Percentiles rank a stretch among this genome's conserved stretches.
Conservation (phyloP, 2,329 filamentous ascomycete species). For the Diaporthe citri region DNA sequence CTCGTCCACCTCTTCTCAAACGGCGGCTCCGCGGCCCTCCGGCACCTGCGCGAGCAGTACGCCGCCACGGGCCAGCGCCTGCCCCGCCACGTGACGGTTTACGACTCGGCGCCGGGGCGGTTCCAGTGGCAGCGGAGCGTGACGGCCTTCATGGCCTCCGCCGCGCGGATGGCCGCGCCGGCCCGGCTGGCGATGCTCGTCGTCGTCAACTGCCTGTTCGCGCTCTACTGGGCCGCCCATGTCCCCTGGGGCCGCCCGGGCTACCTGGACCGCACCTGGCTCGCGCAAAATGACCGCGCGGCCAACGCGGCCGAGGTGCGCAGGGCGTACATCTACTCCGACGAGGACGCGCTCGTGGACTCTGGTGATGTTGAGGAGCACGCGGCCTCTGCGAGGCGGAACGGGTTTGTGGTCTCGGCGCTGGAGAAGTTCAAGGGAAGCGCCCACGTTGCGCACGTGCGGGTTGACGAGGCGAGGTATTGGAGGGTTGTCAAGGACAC, state of each 20-base stretch:
- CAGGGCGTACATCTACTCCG: slow-evolving; percentile 66
- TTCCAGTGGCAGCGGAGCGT: slow-evolving; percentile 55
- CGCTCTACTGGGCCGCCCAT: slow-evolving; percentile 47
- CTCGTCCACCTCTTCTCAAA: slow-evolving; percentile 67
- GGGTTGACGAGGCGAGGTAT: slow-evolving; percentile 61
- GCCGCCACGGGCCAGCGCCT: slow-evolving; percentile 43
- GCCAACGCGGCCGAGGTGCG: slow-evolving; percentile 54
- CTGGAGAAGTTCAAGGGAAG: slow-evolving; percentile 61
- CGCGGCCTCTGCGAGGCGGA: slow-evolving; percentile 54
- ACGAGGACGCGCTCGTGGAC: slow-evolving; percentile 61
- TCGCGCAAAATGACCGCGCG: slow-evolving; percentile 52
- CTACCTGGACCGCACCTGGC: slow-evolving; percentile 50
- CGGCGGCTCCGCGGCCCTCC: slow-evolving; percentile 60
- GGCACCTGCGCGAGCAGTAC: slow-evolving; percentile 52
- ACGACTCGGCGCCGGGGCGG: slow-evolving; percentile 64
- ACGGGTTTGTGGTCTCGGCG: slow-evolving; percentile 55
- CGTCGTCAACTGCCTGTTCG: slow-evolving; percentile 52
- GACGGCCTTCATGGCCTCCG: slow-evolving; percentile 53
- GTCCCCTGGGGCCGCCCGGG: slow-evolving; percentile 48
- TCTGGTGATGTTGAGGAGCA: slow-evolving; percentile 63
- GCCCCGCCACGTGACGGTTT: slow-evolving; percentile 58
- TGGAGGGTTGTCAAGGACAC: slow-evolving; percentile 61
- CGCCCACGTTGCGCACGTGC: slow-evolving; percentile 64
- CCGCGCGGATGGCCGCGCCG: slow-evolving; percentile 48
- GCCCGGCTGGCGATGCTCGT: slow-evolving; percentile 48